Evolutionary conservation across 768 basidiomycete genomes (phyloP).

Genomic region (Leccinum aurantiacum): DNA sequence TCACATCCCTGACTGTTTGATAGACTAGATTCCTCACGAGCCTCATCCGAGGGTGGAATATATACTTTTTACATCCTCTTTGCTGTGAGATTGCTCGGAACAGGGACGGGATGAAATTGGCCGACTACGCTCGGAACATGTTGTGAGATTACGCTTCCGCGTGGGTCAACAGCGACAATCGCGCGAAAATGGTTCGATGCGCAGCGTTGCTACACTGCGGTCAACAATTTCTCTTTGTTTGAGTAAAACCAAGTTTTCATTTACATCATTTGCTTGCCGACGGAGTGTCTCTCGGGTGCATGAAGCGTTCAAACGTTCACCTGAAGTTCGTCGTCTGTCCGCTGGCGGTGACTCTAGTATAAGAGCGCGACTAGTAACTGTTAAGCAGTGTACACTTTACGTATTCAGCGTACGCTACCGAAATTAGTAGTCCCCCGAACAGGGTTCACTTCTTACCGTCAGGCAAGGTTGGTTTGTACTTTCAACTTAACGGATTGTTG

Average conservation of each 20-base stretch:
- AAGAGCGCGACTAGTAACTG: no score
- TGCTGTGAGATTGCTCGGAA: slow-evolving; percentile 1
- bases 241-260: no score
- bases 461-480: background rate
- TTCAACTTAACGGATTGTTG: background rate
- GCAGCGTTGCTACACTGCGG: background rate
- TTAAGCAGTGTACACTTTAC: no score
- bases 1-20: background rate
- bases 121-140: background rate
- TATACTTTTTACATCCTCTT: slow-evolving; percentile 4
- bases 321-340: no score
- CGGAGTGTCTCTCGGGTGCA: no score
- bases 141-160: background rate
- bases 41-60: slow-evolving; percentile 12
- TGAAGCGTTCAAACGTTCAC: no score
- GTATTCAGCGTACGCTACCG: background rate
- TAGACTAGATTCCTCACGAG: slow-evolving; percentile 18
- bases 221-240: no score
- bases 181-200: background rate
- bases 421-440: background rate
- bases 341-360: no score
- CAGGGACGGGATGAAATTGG: background rate
- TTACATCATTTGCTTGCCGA: no score
- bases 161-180: background rate
- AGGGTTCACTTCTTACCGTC: background rate